phyloP scores from a whole-genome alignment of 1,139 yeast species.

The Kurtzmaniella natalensis region DNA sequence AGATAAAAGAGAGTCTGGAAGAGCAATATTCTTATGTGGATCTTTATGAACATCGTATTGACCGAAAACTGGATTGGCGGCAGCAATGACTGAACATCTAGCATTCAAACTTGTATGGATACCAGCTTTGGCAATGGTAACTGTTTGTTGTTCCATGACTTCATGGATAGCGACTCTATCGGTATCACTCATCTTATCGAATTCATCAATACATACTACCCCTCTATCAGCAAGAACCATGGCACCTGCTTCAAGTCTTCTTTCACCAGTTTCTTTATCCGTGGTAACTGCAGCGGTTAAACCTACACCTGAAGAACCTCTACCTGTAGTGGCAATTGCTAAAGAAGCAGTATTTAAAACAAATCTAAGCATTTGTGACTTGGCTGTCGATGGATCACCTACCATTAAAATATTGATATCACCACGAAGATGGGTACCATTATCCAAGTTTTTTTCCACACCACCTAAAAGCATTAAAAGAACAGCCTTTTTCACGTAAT shows the following conservation, averaged over 20 bases:
- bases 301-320: constrained; percentile 99
- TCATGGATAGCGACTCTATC: constrained; percentile 99
- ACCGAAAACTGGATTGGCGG: constrained; percentile 97
- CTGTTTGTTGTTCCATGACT: constrained; percentile 99
- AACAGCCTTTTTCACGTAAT: constrained; percentile 86
- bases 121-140: constrained; percentile 97
- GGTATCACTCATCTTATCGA: constrained; percentile 94
- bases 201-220: constrained; percentile 96
- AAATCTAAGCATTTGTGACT: constrained; percentile 90
- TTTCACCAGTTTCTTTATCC: constrained; percentile 95
- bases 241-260: constrained; percentile 97
- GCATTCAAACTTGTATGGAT: constrained; percentile 96
- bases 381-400: constrained; percentile 99
- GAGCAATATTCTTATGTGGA: constrained; percentile 93
- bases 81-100: constrained; percentile 95
- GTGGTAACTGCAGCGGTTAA: constrained; percentile 97
- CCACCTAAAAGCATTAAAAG: constrained; percentile 91
- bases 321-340: constrained; percentile 98
- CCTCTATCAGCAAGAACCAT: constrained; percentile 99
- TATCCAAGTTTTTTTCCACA: constrained; percentile 86
- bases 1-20: constrained; percentile 92
- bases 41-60: constrained; percentile 95
- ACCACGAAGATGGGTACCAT: constrained; percentile 97
- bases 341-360: constrained; percentile 91
- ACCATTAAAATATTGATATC: constrained; percentile 95